phyloP scores from a whole-genome alignment of 179 eudicot genomes.

The Nepenthes alata region DNA sequence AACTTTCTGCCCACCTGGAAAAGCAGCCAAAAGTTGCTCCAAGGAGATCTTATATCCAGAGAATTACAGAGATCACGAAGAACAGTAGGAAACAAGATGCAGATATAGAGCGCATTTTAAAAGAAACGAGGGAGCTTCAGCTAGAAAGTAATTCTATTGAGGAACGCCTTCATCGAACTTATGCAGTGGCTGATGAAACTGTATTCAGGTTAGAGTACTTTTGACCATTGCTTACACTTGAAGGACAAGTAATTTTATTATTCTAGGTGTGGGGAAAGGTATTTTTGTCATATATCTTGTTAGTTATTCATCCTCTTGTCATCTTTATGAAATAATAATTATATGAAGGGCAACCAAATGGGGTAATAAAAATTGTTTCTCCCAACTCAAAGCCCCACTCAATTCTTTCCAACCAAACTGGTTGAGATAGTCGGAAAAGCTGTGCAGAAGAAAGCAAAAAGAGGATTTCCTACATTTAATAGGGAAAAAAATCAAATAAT shows the following conservation, averaged over 20 bases:
- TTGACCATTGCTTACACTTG: background rate
- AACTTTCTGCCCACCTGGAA: conserved; percentile 31
- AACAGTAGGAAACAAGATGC: conserved; percentile 58
- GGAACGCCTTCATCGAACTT: conserved; percentile 67
- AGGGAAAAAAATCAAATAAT: no score
- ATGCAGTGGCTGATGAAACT: conserved; percentile 50
- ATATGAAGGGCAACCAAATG: no score
- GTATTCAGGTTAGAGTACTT: conserved; percentile 34
- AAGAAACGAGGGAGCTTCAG: conserved; percentile 63
- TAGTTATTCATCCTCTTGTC: no score
- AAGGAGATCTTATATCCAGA: conserved; percentile 47
- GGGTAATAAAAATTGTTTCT: no score
- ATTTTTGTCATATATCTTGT: no score
- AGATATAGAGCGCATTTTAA: conserved; percentile 49
- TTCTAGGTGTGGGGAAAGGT: background rate
- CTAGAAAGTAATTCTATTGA: conserved; percentile 57
- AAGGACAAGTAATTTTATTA: background rate
- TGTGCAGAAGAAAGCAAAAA: no score
- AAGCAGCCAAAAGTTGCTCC: conserved; percentile 43
- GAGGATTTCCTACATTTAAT: no score
- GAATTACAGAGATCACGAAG: conserved; percentile 56
- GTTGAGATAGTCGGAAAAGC: no score
- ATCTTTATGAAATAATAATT: no score
- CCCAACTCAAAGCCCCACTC: no score
- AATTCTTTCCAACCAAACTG: no score